Conservation (phyloP, 73 alveolate genomes). For the Durusdinium trenchii region DNA sequence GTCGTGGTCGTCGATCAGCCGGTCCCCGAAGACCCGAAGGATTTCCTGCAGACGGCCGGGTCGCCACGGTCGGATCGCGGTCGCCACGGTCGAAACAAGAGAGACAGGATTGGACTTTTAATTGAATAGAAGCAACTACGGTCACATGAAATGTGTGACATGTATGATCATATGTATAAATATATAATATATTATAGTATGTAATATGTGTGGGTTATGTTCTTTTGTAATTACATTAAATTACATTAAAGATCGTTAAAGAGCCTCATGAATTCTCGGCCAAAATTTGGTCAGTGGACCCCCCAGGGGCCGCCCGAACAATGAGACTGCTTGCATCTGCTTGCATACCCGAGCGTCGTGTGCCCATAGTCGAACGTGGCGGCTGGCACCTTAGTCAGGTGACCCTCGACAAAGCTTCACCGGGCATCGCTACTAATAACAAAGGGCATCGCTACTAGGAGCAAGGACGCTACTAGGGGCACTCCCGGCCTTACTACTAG, state of each 20-base stretch:
- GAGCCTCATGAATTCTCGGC: not conserved
- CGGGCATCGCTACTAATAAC: not conserved
- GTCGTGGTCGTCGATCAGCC: slow-evolving; percentile 99
- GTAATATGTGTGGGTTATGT: too few relatives aligned
- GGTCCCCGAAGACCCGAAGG: slow-evolving; percentile 99
- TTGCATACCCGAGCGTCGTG: slow-evolving; percentile 97
- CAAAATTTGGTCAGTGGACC: too few relatives aligned
- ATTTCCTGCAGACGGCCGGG: slow-evolving; percentile 97
- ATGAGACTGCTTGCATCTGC: not conserved
- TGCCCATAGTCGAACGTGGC: slow-evolving; percentile 99
- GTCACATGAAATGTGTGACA: not conserved
- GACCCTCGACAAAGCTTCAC: too few relatives aligned
- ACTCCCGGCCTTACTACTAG: too few relatives aligned
- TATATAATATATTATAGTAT: too few relatives aligned
- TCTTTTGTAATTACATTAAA: too few relatives aligned
- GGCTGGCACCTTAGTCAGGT: slow-evolving; percentile 56
- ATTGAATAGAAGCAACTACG: not conserved
- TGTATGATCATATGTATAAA: too few relatives aligned
- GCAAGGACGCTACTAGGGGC: not conserved
- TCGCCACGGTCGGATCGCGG: too few relatives aligned
- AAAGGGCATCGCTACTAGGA: not conserved
- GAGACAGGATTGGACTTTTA: not conserved
- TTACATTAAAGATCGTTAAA: not conserved
- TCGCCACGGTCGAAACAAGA: too few relatives aligned
- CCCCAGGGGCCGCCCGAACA: too few relatives aligned